A percentile compares a stretch with the other conserved stretches of the same genome.
phyloP scores from a whole-genome alignment of 2,329 filamentous ascomycete genomes.

The Ceratocystis diversiconidia region DNA sequence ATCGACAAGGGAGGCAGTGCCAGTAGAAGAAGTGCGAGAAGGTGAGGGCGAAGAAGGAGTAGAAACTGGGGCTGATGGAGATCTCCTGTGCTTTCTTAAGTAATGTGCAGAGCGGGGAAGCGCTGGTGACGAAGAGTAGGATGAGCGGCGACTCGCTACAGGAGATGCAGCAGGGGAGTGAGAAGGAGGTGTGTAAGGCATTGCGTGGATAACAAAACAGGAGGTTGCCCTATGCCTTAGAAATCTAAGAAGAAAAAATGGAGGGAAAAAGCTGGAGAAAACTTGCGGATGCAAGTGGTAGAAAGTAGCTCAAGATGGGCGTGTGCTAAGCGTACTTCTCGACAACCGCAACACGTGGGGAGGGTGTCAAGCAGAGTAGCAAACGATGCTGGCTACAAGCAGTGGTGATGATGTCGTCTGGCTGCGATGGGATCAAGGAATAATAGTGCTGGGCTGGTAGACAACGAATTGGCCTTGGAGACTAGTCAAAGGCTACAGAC shows the following conservation, averaged over 20 bases:
- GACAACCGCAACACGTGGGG: not conserved
- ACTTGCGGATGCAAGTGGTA: not conserved
- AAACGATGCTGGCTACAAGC: not conserved
- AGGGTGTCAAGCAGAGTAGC: not conserved
- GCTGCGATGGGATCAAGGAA: not conserved
- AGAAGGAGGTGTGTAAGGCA: constrained; percentile 80
- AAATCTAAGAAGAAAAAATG: not conserved
- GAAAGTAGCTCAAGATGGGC: not conserved
- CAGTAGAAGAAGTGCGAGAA: constrained; percentile 9
- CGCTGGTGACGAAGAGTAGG: constrained; percentile 37
- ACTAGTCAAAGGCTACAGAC: not conserved
- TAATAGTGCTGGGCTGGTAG: not conserved
- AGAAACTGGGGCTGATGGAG: constrained; percentile 29
- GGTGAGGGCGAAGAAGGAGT: constrained; percentile 8
- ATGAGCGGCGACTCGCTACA: constrained; percentile 44
- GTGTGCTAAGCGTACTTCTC: not conserved
- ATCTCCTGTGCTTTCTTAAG: constrained; percentile 47
- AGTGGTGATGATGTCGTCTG: not conserved
- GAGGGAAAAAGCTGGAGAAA: not conserved
- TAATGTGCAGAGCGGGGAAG: constrained; percentile 54
- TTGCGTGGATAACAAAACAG: constrained; percentile 25
- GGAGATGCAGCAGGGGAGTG: constrained; percentile 48
- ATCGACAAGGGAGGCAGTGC: not conserved
- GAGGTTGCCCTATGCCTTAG: not conserved
- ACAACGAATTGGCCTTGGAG: not conserved